These are phyloP conservation scores for Prinsepia uniflora DNA, from an alignment of 306 rosid species.

Conservation along the genomic window DNA sequence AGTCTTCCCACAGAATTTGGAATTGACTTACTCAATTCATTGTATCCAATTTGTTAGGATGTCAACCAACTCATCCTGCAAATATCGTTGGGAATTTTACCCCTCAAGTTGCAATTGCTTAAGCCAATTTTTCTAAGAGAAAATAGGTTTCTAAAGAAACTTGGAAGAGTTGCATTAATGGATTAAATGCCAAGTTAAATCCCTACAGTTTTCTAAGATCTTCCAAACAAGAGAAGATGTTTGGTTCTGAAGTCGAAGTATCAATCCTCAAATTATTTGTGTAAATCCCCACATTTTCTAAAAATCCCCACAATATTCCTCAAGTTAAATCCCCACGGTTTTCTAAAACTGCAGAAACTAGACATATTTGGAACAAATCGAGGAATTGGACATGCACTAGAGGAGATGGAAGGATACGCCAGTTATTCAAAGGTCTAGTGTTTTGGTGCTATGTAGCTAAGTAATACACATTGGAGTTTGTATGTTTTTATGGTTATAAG, in stretches of 20 bases:
- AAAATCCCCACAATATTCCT: no score
- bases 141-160: neutral
- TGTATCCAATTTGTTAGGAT: accelerated
- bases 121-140: neutral
- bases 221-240: neutral
- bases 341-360: neutral
- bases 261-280: neutral
- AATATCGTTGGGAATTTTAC: neutral
- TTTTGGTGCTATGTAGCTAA: no score
- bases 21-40: neutral
- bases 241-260: neutral
- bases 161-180: neutral
- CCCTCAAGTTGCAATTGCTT: neutral
- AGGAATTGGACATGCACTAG: no score
- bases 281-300: no score
- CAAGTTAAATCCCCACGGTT: neutral
- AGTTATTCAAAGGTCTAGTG: no score
- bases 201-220: neutral
- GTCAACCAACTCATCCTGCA: neutral
- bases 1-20: neutral
- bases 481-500: no score
- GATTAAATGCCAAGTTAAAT: neutral
- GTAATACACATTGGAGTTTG: no score
- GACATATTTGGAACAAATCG: no score
- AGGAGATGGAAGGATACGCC: no score